phyloP scores from a whole-genome alignment of 441 rosid species.

The Adansonia rubrostipa region DNA sequence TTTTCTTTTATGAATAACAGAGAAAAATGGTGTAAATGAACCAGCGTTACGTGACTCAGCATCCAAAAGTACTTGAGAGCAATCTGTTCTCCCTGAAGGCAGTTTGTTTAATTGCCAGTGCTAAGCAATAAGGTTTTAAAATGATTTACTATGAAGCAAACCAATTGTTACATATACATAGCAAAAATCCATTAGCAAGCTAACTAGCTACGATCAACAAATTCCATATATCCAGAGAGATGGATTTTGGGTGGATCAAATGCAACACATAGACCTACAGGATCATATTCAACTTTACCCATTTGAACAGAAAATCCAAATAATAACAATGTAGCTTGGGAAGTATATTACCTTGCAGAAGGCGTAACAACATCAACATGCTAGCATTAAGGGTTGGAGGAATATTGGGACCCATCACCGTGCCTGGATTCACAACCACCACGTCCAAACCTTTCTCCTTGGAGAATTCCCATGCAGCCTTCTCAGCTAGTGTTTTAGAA shows the following conservation, averaged over 20 bases:
- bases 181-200: neutral
- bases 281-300: neutral
- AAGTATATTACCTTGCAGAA: constrained; percentile 62
- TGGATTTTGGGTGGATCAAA: neutral
- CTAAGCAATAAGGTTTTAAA: neutral
- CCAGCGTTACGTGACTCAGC: neutral
- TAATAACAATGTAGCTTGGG: neutral
- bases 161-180: neutral
- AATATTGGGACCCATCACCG: constrained; percentile 84
- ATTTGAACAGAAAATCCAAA: neutral
- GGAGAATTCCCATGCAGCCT: constrained; percentile 88
- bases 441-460: constrained; percentile 74
- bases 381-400: constrained; percentile 73
- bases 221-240: neutral
- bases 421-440: constrained; percentile 93
- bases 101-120: neutral
- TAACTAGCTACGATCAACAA: neutral
- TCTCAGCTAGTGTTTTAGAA: constrained; percentile 86
- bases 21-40: neutral
- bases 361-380: constrained; percentile 75
- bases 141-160: neutral
- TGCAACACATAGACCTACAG: neutral
- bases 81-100: neutral
- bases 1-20: neutral
- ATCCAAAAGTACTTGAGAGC: neutral